Percentiles rank a stretch among this genome's conserved stretches.
Evolutionary conservation across 2,329 filamentous ascomycete genomes (phyloP).

Genomic region (Colletotrichum siamense): DNA sequence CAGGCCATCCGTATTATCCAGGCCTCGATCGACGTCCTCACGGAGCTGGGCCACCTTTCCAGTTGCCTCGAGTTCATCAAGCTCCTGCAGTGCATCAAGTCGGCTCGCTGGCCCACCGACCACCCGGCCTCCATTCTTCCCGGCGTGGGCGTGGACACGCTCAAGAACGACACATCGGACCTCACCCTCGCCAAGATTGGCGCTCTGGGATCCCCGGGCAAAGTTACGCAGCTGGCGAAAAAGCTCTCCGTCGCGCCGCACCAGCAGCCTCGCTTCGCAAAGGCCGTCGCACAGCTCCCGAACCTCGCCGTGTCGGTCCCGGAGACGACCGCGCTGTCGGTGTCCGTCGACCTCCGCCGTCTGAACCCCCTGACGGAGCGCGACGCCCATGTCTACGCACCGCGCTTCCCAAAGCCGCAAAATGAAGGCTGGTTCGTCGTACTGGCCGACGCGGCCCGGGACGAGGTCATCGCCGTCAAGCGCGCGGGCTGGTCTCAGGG

Average conservation of each 20-base stretch:
- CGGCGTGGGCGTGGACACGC: slow-evolving; percentile 58
- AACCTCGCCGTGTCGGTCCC: slow-evolving; percentile 68
- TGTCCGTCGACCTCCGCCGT: slow-evolving; percentile 70
- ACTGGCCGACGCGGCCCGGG: slow-evolving; percentile 68
- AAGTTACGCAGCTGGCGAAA: slow-evolving; percentile 50
- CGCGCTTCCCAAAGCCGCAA: slow-evolving; percentile 91
- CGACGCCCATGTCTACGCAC: slow-evolving; percentile 82
- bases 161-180: slow-evolving; percentile 43
- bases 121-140: slow-evolving; percentile 81
- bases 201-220: slow-evolving; percentile 33
- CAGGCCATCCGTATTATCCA: slow-evolving; percentile 97
- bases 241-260: slow-evolving; percentile 54
- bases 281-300: slow-evolving; percentile 71
- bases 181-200: slow-evolving; percentile 47
- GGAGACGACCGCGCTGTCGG: slow-evolving; percentile 63
- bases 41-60: slow-evolving; percentile 83
- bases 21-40: slow-evolving; percentile 90
- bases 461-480: slow-evolving; percentile 87
- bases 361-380: slow-evolving; percentile 69
- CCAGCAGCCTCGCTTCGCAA: slow-evolving; percentile 54
- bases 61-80: slow-evolving; percentile 83
- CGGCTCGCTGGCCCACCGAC: slow-evolving; percentile 88
- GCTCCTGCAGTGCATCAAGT: slow-evolving; percentile 91
- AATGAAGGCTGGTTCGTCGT: slow-evolving; percentile 93
- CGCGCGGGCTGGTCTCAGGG: slow-evolving; percentile 72